Evolutionary conservation across 169 alveolate species (phyloP).

Genomic region (Eimeria falciformis): DNA sequence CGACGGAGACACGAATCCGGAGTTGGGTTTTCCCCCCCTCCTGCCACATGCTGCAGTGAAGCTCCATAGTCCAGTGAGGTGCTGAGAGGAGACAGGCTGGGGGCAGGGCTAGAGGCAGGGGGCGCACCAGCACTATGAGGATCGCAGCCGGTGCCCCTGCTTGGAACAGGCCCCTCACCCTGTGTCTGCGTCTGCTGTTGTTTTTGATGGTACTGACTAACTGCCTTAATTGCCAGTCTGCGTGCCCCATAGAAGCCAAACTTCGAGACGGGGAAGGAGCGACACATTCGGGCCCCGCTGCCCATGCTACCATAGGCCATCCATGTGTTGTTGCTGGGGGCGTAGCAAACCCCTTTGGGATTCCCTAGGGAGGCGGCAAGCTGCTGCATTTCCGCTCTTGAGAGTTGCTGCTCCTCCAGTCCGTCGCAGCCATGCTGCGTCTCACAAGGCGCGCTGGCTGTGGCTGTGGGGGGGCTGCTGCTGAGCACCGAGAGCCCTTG

Average conservation of each 20-base stretch:
- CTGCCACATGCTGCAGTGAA: not conserved
- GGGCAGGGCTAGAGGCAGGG: not conserved
- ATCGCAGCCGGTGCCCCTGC: not conserved
- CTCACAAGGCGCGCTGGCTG: not conserved
- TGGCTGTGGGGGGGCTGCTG: not conserved
- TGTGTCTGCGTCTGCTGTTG: not conserved
- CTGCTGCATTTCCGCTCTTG: constrained; percentile 64
- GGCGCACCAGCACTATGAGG: too few relatives aligned
- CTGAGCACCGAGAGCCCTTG: not conserved
- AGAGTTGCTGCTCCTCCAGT: constrained; percentile 5
- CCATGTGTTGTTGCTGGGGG: constrained; percentile 72
- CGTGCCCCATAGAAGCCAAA: constrained; percentile 63
- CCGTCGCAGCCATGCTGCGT: not conserved
- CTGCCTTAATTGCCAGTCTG: constrained; percentile 39
- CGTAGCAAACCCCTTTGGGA: constrained; percentile 70
- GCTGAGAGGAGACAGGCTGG: not conserved
- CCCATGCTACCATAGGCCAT: constrained; percentile 68
- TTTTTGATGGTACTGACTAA: constrained; percentile 18
- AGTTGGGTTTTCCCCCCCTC: not conserved
- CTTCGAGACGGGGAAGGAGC: constrained; percentile 57
- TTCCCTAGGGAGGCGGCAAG: constrained; percentile 62
- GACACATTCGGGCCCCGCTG: constrained; percentile 60
- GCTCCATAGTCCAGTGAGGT: not conserved
- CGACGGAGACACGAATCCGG: not conserved
- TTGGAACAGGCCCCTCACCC: not conserved